Base-by-base conservation (phyloP, 805 yeast species). In the Metschnikowia gruessii region DNA sequence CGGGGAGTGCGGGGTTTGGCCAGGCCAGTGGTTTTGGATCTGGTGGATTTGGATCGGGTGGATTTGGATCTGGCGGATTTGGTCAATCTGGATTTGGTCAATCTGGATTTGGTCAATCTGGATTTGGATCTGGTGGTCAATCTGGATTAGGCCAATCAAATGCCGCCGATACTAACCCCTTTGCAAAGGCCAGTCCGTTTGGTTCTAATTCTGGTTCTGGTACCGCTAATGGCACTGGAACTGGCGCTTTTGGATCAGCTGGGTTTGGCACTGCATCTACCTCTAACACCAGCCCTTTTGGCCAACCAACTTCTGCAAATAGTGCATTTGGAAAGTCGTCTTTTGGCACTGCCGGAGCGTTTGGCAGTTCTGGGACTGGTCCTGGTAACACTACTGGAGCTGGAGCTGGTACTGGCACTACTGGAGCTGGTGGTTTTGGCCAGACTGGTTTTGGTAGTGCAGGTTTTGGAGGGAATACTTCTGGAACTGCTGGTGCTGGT, bases 81-180 rank as follows among this genome's bases (percentile, higher is more conserved):
- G 58, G 52, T n/a, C 22, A 40, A 16, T 24, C 36, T 37, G 47
- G 50, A 8, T 53, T 51, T 30, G 54, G 53, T 22, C 18, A 21
- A 11, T 31, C 52, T 17, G 46, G 46, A 10, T 44, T 40, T 38
- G 49, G 46, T n/a, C 28, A 29, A 8, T 48, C 45, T 8, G 12
- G 21, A 4, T 21, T 21, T 21, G 24, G 24, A 4, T 21, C 24
- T 4, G 24, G 24, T 30, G 54, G 53, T 22, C 18, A 21, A 11
- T 31, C 52, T 17, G 46, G 46, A 10, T 44, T 40, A 34, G 49
- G 46, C 18, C 28, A 29, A 8, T 48, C 45, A 24, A 19, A 21
- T 26, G 17, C 33, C 31, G 19, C 35, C 19, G 18, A 29, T 16
- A 24, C 30, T 35, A 21, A 18, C 17, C 33, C 39, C 18, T 43